Percentiles rank a stretch among this genome's conserved stretches.
Evolutionary conservation across 225 moss, liverwort and hornwort genomes (phyloP).

Genomic region (Pleurozium schreberi): DNA sequence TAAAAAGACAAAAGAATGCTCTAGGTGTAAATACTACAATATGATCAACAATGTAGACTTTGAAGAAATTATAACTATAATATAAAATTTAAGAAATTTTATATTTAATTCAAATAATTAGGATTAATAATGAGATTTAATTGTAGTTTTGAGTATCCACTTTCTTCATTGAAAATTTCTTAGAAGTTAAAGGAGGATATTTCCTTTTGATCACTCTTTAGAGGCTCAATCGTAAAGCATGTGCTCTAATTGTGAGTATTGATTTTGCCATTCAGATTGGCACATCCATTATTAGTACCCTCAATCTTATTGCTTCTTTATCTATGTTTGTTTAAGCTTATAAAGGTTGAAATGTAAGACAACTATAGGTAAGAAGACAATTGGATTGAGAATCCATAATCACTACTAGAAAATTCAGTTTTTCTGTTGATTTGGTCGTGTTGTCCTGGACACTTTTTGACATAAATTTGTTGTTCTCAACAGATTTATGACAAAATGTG

Average conservation of each 20-base stretch:
- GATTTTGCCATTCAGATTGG: background rate
- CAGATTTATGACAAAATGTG: too few relatives aligned
- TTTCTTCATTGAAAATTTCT: background rate
- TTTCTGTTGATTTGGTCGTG: too few relatives aligned
- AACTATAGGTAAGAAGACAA: background rate
- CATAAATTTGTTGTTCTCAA: too few relatives aligned
- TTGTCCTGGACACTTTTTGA: too few relatives aligned
- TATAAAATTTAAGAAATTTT: background rate
- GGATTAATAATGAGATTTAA: too few relatives aligned
- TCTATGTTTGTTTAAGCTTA: background rate
- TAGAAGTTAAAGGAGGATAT: background rate
- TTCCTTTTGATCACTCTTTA: background rate
- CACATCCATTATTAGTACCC: background rate
- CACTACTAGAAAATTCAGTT: too few relatives aligned
- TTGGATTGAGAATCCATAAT: background rate
- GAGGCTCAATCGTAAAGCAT: background rate
- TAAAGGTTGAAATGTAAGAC: background rate
- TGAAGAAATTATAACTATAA: background rate
- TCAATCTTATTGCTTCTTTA: background rate
- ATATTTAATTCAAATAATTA: background rate
- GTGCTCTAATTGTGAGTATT: background rate
- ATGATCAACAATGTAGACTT: background rate
- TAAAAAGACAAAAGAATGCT: background rate
- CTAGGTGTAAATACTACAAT: accelerated
- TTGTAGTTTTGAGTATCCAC: background rate